phyloP scores from a whole-genome alignment of 805 yeast genomes.

The Lipomyces oligophaga region DNA sequence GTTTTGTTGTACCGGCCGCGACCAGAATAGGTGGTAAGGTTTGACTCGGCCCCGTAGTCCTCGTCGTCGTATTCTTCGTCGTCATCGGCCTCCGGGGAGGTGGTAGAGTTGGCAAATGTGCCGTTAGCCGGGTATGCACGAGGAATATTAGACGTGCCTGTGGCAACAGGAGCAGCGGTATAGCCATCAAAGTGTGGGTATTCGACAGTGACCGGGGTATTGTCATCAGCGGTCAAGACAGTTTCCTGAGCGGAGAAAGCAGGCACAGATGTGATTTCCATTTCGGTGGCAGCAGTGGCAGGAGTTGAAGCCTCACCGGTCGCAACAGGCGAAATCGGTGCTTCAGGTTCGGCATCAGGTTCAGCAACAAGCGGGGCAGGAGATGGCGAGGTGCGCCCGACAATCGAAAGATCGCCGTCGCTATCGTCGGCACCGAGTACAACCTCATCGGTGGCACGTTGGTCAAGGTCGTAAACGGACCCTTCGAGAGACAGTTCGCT shows the following conservation, averaged over 20 bases:
- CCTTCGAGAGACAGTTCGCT: slow-evolving; percentile 2
- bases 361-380: slow-evolving; percentile 12
- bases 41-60: slow-evolving; percentile 4
- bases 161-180: slow-evolving; percentile 15
- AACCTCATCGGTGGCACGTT: slow-evolving; percentile 10
- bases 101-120: neutral
- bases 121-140: slow-evolving; percentile 3
- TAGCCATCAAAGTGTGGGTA: slow-evolving; percentile 24
- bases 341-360: slow-evolving; percentile 13
- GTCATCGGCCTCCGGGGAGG: neutral
- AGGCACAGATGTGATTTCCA: slow-evolving; percentile 18
- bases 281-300: slow-evolving; percentile 4
- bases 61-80: neutral
- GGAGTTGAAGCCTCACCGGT: neutral
- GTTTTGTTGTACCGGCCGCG: neutral
- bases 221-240: slow-evolving; percentile 15
- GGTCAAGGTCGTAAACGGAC: slow-evolving; percentile 1
- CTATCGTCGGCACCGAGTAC: slow-evolving; percentile 5
- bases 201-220: slow-evolving; percentile 18
- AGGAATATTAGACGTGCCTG: slow-evolving; percentile 8
- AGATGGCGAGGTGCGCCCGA: slow-evolving; percentile 12
- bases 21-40: neutral
- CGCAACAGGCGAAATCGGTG: slow-evolving; percentile 7
- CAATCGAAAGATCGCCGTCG: too few species aligned
- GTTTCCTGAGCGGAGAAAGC: slow-evolving; percentile 19